Evolutionary conservation across 208 protist species (phyloP).

Genomic region (Phytomonas sp.): DNA sequence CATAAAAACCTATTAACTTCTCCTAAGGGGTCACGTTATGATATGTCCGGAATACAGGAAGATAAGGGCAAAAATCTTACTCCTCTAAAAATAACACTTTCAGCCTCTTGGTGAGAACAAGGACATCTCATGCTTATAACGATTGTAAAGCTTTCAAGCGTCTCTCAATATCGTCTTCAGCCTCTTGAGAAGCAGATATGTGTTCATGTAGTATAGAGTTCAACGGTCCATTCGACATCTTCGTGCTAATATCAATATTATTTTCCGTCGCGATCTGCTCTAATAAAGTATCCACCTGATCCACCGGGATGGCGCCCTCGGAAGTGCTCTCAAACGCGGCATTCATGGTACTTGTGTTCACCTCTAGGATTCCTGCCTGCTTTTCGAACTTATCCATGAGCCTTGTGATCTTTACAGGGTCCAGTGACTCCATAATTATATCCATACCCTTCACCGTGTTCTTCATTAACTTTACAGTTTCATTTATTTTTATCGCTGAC

Average conservation of each 20-base stretch:
- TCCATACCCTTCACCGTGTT: constrained; percentile 93
- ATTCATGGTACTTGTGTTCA: constrained; percentile 90
- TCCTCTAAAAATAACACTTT: neutral
- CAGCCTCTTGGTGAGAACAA: constrained; percentile 4
- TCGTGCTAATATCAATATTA: constrained; percentile 82
- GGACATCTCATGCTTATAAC: constrained; percentile 15
- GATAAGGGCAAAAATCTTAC: constrained; percentile 2
- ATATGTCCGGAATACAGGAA: neutral
- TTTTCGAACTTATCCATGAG: constrained; percentile 97
- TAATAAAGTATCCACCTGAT: constrained; percentile 88
- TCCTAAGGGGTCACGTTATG: neutral
- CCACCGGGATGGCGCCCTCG: constrained; percentile 79
- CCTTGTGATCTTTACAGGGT: constrained; percentile 82
- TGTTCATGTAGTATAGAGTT: constrained; percentile 19
- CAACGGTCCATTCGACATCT: constrained; percentile 35
- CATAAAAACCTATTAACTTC: neutral
- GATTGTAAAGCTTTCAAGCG: constrained; percentile 51
- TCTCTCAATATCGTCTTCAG: constrained; percentile 59
- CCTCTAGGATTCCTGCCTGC: constrained; percentile 94
- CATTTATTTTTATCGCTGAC: constrained; percentile 88
- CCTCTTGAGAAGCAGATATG: constrained; percentile 19
- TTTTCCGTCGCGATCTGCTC: constrained; percentile 93
- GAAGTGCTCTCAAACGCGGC: constrained; percentile 87
- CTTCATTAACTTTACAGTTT: constrained; percentile 91
- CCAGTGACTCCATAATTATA: constrained; percentile 89